phyloP scores from a whole-genome alignment of 2,329 filamentous ascomycete species.

The Periconia digitata region DNA sequence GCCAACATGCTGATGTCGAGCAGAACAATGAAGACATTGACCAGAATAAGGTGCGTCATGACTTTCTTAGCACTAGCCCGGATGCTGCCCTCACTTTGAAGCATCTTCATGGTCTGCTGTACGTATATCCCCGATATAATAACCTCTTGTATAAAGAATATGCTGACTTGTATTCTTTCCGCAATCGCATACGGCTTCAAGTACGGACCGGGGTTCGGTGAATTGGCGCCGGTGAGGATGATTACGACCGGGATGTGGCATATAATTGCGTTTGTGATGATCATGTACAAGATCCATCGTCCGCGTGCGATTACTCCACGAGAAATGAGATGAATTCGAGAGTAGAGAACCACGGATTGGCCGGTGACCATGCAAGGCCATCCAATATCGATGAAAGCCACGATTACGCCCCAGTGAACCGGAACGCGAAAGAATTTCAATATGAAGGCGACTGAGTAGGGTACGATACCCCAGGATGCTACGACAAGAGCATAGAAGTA shows the following conservation, averaged over 20 bases:
- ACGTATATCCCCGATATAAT: slow-evolving; percentile 49
- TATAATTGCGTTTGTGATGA: slow-evolving; percentile 42
- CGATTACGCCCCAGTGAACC: slow-evolving; percentile 29
- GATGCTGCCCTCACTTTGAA: slow-evolving; percentile 18
- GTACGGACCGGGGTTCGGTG: slow-evolving; percentile 8
- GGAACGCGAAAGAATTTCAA: slow-evolving; percentile 34
- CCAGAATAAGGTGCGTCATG: slow-evolving; percentile 29
- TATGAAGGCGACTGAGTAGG: slow-evolving; percentile 47
- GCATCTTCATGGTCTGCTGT: slow-evolving; percentile 51
- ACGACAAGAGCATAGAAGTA: slow-evolving; percentile 51
- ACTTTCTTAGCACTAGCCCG: slow-evolving; percentile 11
- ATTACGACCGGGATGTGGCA: slow-evolving; percentile 55
- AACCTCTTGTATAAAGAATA: slow-evolving; percentile 44
- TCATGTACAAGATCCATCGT: slow-evolving; percentile 55
- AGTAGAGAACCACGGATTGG: slow-evolving; percentile 63
- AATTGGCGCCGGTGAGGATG: slow-evolving; percentile 54
- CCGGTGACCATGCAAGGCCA: slow-evolving; percentile 63
- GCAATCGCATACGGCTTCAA: slow-evolving; percentile 23
- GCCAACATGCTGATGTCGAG: slow-evolving; percentile 43
- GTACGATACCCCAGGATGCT: slow-evolving; percentile 45
- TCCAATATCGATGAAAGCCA: slow-evolving; percentile 48
- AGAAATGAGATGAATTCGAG: slow-evolving; percentile 41
- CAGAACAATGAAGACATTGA: slow-evolving; percentile 42
- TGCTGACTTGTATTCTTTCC: slow-evolving; percentile 44
- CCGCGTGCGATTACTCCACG: slow-evolving; percentile 2